Conservation (phyloP, 441 rosid species). For the Gossypium davidsonii region DNA sequence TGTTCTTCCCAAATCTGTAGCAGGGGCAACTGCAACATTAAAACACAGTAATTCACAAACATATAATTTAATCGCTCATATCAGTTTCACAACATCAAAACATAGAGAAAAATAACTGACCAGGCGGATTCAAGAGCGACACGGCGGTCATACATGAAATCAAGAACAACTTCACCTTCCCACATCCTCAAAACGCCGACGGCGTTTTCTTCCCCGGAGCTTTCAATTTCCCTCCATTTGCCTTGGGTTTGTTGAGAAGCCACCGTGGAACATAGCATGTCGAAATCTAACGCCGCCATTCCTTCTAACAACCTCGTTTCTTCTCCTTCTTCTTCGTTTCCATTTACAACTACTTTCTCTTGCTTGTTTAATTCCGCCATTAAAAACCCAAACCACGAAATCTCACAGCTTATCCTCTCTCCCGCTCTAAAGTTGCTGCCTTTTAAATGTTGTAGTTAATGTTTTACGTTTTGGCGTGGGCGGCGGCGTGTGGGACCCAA, state of each 20-base stretch:
- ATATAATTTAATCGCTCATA: not conserved
- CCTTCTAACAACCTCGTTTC: conserved; percentile 35
- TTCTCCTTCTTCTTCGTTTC: conserved; percentile 12
- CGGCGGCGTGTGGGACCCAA: conserved; percentile 31
- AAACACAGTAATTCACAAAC: conserved; percentile 15
- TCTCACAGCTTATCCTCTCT: conserved; percentile 7
- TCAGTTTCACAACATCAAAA: not conserved
- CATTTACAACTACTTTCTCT: conserved; percentile 23
- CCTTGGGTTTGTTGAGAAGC: conserved; percentile 88
- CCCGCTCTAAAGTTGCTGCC: not conserved
- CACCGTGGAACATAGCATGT: conserved; percentile 59
- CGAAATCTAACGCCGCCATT: conserved; percentile 57
- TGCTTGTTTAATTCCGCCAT: conserved; percentile 37
- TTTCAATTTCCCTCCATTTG: conserved; percentile 46
- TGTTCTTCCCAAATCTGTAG: conserved; percentile 83
- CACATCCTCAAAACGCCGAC: conserved; percentile 83
- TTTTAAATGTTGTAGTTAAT: not conserved
- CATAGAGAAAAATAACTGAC: conserved; percentile 24
- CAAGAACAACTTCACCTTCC: conserved; percentile 84
- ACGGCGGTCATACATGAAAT: conserved; percentile 71
- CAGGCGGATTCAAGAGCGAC: conserved; percentile 70
- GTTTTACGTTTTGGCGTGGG: conserved; percentile 19
- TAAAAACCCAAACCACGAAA: conserved; percentile 13
- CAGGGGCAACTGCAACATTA: conserved; percentile 79
- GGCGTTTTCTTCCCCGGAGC: conserved; percentile 20